Percentiles rank a stretch among this genome's conserved stretches.
phyloP scores from a whole-genome alignment of 345 rosid genomes.

The Citrus inodora region DNA sequence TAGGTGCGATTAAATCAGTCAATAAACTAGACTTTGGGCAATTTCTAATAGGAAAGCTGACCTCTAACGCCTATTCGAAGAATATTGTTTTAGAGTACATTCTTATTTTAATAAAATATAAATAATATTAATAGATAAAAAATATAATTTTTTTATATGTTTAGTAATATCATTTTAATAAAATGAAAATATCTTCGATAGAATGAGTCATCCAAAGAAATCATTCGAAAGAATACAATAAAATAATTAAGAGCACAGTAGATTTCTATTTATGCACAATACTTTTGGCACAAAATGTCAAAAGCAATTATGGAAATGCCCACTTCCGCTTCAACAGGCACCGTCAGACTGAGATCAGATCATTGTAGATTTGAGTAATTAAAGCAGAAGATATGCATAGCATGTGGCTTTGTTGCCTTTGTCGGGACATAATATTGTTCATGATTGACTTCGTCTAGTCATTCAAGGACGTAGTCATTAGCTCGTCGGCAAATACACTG shows the following conservation, averaged over 20 bases:
- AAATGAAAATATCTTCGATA: too few species aligned
- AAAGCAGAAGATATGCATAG: not conserved
- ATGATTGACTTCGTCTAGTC: constrained; percentile 1
- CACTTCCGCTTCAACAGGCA: not conserved
- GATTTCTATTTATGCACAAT: constrained; percentile 5
- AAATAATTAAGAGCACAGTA: constrained; percentile 16
- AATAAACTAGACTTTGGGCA: not conserved
- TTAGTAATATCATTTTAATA: fast-evolving
- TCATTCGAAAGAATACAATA: too few species aligned
- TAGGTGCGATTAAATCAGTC: not conserved
- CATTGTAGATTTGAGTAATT: not conserved
- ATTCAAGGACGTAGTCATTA: not conserved
- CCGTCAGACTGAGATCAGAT: not conserved
- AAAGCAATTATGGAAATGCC: not conserved
- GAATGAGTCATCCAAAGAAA: too few species aligned
- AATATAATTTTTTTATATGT: too few species aligned
- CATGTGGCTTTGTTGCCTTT: constrained; percentile 22
- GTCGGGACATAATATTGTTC: constrained; percentile 11
- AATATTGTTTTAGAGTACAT: not conserved
- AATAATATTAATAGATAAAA: too few species aligned
- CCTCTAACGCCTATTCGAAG: not conserved
- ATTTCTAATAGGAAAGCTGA: not conserved
- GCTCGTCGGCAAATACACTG: constrained; percentile 11
- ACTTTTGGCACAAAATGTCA: constrained; percentile 9
- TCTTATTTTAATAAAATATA: too few species aligned